Evolutionary conservation across 805 yeast genomes (phyloP), one percentile per base, ranked within the genome.

Genomic region (Candida mattraensis): DNA sequence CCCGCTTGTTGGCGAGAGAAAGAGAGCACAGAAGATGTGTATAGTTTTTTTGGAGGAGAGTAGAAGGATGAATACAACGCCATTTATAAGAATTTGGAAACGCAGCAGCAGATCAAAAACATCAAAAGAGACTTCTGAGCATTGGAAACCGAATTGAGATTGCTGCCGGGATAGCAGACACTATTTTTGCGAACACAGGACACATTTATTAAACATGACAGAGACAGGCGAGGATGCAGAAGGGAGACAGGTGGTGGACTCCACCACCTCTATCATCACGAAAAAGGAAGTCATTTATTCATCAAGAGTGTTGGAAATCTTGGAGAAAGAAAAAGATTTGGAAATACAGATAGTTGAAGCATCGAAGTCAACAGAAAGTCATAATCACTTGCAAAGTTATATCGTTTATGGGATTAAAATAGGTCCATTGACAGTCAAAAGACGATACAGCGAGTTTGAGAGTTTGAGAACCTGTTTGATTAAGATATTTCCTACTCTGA

Each of bases 401-500:
- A 79, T 91, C 17, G 87, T 88, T 0, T 91, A 93, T 57, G 81
- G 95, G 3, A 85, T 91, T 42, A 71, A 74, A 42, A 65, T 80
- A n/a, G 81, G 69, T 6, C 66, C 69, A 15, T 66, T 76, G 26
- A 66, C 72, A 11, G 89, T 87, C 5, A 77, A 89, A 30, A 69
- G 99, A 50, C 70, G 98, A 28, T 93, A 93, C 58, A 83, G 95
- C 21, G 99, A 93, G 57, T 93, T 93, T 57, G 96, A 87, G 53
- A 77, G 85, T 32, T 69, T 93, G 28, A 69, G 96, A 42, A 81
- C 77, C 25, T 72, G 83, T 4, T 66, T 93, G 15, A 67, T 79
- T 3, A 78, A 82, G 48, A 63, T 86, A 24, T 83, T 83, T 45
- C 97, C 99, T 3, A 78, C 93, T 3, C 56, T 80, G 4, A 74